Base-by-base conservation (phyloP, 2,329 filamentous ascomycete genomes). In the Colletotrichum navitas region DNA sequence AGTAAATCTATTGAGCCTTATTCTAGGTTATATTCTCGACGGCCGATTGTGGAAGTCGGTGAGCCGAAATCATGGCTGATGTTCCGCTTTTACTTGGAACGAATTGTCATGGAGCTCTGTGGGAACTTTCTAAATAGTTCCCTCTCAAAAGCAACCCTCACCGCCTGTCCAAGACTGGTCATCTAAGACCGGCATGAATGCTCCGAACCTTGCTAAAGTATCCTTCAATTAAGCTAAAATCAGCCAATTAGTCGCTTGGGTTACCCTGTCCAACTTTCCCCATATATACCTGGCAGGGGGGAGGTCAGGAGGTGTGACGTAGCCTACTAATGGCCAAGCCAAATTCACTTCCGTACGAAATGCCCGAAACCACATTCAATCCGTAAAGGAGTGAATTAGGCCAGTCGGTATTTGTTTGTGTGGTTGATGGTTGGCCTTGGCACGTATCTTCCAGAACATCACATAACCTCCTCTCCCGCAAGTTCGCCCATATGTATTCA, bases 161-260 rank as follows among this genome's bases (percentile, higher is more conserved):
- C 63, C 63, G 2, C 72, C 69, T 5, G 73, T 73, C 11, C 56
- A 56, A 21, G 71, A 58, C 43, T 76, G 49, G n/a, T 73, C 51
- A 14, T 72, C 66, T 68, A 73, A 86, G 63, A 80, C 80, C 49
- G 12, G 26, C 6, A 52, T 18, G 24, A 29, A 29, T 7, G 26
- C 16, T 16, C 24, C 1, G 12, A n/a, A 3, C 12, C 12, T 26
- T n/a, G 16, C 14, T 21, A 5, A 32, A 24, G 21, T n/a, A 11
- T n/a, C 21, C 21, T 47, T 10, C 3, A 16, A 41, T 41, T 41
- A 5, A 18, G 5, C 5, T 7, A 18, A 41, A 18, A 41, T 6
- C 16, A 2, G 6, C 16, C 14, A 41, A 41, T n/a, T 21, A 21
- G 43, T 47, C 8, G 4, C 10, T 47, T 47, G 7, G 3, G 10